Conservation (phyloP, 1,284 basidiomycete genomes). For the Cystobasidium pallidum region DNA sequence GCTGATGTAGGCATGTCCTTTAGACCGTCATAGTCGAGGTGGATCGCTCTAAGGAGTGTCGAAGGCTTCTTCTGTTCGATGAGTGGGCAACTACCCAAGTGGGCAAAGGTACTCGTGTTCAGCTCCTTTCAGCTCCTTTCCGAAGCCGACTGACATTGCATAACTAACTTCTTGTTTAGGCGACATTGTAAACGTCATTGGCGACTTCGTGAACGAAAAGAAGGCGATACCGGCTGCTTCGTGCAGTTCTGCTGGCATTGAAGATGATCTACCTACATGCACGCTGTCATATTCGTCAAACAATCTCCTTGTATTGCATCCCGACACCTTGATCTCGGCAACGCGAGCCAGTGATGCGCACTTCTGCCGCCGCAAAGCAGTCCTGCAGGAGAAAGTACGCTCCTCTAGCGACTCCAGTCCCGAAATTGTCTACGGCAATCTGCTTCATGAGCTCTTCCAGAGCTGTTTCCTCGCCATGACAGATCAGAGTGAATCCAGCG, state of each 20-base stretch:
- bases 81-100: constrained; percentile 49
- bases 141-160: too few species aligned
- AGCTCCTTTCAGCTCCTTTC: too few species aligned
- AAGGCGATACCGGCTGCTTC: constrained; percentile 56
- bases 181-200: constrained; percentile 75
- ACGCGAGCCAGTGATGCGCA: constrained; percentile 81
- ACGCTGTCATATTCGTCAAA: constrained; percentile 32
- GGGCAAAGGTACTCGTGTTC: constrained; percentile 33
- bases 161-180: constrained; percentile 59
- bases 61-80: constrained; percentile 46
- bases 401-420: constrained; percentile 63
- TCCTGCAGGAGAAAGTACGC: constrained; percentile 69
- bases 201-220: constrained; percentile 54
- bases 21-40: constrained; percentile 46
- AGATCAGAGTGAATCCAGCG: constrained; percentile 69
- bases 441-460: constrained; percentile 87
- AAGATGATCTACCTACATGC: constrained; percentile 34
- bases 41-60: constrained; percentile 22
- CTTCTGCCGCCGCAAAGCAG: constrained; percentile 77
- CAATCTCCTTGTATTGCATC: constrained; percentile 72
- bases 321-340: constrained; percentile 84
- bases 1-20: background rate
- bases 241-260: constrained; percentile 60
- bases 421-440: constrained; percentile 78
- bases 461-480: constrained; percentile 65